phyloP scores from a whole-genome alignment of 2,329 filamentous ascomycete genomes.

The Phoma herbarum region DNA sequence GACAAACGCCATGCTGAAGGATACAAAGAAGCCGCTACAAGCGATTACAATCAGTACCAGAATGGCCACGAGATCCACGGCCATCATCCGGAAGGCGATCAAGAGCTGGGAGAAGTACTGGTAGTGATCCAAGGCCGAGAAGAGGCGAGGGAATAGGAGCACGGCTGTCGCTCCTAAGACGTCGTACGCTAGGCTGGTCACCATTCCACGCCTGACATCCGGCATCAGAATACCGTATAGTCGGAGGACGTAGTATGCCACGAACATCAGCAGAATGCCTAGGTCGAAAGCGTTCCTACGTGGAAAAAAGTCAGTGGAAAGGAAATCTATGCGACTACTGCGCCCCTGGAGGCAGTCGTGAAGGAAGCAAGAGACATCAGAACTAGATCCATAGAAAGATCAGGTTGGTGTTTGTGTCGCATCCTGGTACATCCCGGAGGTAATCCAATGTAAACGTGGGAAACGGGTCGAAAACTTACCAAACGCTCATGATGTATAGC shows the following conservation, averaged over 20 bases:
- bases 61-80: slow-evolving; percentile 84
- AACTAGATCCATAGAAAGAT: no score
- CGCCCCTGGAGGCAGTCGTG: neutral
- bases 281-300: slow-evolving; percentile 92
- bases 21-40: slow-evolving; percentile 95
- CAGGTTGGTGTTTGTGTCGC: no score
- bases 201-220: slow-evolving; percentile 71
- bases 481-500: slow-evolving; percentile 67
- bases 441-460: no score
- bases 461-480: slow-evolving; percentile 84
- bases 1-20: slow-evolving; percentile 85
- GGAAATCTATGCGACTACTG: no score
- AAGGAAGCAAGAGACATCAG: no score
- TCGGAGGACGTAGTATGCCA: slow-evolving; percentile 89
- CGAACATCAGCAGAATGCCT: slow-evolving; percentile 84
- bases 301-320: no score
- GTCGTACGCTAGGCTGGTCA: slow-evolving; percentile 89
- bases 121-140: slow-evolving; percentile 93
- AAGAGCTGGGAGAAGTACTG: slow-evolving; percentile 95
- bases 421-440: no score
- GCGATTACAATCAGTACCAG: slow-evolving; percentile 84
- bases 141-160: slow-evolving; percentile 86
- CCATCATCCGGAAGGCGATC: slow-evolving; percentile 95
- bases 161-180: slow-evolving; percentile 93
- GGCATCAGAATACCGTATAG: slow-evolving; percentile 87